Evolutionary conservation across 2,329 filamentous ascomycete genomes (phyloP).

Genomic region (Exophiala xenobiotica): DNA sequence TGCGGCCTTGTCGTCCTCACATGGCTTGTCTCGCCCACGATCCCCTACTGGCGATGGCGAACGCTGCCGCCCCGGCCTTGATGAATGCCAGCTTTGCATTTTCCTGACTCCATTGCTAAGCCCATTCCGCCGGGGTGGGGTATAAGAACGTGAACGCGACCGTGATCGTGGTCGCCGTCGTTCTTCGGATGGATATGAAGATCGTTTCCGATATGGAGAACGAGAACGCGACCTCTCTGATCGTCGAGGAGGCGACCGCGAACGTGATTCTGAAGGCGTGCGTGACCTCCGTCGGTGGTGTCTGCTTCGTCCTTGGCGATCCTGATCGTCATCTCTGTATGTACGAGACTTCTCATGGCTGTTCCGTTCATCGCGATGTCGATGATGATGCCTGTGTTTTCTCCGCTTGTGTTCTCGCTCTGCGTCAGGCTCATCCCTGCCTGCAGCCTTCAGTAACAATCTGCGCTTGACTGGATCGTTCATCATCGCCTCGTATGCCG

Average conservation of each 20-base stretch:
- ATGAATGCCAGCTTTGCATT: slow-evolving; percentile 32
- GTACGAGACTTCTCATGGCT: slow-evolving; percentile 16
- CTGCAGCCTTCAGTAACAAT: slow-evolving; percentile 56
- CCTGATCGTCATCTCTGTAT: slow-evolving; percentile 30
- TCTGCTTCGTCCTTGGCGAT: slow-evolving; percentile 30
- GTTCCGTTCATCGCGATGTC: slow-evolving; percentile 16
- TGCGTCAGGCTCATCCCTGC: slow-evolving; percentile 36
- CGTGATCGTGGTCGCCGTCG: slow-evolving; percentile 40
- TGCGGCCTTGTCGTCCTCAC: slow-evolving; percentile 60
- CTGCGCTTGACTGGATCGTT: slow-evolving; percentile 44
- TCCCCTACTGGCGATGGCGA: slow-evolving; percentile 29
- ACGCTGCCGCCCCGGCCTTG: slow-evolving; percentile 23
- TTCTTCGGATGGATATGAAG: slow-evolving; percentile 29
- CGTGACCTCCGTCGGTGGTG: slow-evolving; percentile 44
- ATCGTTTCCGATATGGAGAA: slow-evolving; percentile 26
- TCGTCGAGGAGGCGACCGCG: slow-evolving; percentile 6
- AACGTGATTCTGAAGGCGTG: slow-evolving; percentile 37
- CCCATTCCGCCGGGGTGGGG: slow-evolving; percentile 32
- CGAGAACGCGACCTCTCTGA: slow-evolving; percentile 12
- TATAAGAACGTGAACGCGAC: slow-evolving; percentile 31
- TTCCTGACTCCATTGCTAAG: slow-evolving; percentile 37
- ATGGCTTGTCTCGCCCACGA: slow-evolving; percentile 19
- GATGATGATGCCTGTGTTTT: slow-evolving; percentile 42
- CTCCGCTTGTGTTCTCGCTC: slow-evolving; percentile 46
- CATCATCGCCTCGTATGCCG: slow-evolving; percentile 63